A percentile compares a stretch with the other conserved stretches of the same genome.
These are phyloP conservation scores for Aphanomyces invadans DNA, from an alignment of 352 stramenopile species.

Conservation along the genomic window DNA sequence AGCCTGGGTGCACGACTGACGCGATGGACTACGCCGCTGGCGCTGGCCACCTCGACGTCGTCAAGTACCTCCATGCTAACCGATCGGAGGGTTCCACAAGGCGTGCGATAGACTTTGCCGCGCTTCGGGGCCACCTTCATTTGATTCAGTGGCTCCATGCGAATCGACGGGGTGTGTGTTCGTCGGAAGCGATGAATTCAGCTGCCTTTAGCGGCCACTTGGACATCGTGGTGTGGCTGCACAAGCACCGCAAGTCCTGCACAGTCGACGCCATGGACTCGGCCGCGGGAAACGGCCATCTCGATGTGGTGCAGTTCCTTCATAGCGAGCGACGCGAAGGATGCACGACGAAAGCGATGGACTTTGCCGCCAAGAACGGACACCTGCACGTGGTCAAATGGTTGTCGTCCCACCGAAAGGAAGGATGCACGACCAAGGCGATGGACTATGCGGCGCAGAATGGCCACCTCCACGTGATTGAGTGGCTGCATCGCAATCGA, in stretches of 20 bases:
- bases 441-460: slow-evolving; percentile 24
- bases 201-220: slow-evolving; percentile 24
- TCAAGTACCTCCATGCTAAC: slow-evolving; percentile 21
- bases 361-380: slow-evolving; percentile 17
- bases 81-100: slow-evolving; percentile 20
- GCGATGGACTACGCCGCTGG: slow-evolving; percentile 26
- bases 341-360: slow-evolving; percentile 23
- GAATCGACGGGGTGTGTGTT: slow-evolving; percentile 13
- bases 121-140: slow-evolving; percentile 21
- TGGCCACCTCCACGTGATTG: slow-evolving; percentile 16
- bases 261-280: slow-evolving; percentile 22
- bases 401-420: slow-evolving; percentile 17
- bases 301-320: slow-evolving; percentile 21
- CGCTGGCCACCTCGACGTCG: slow-evolving; percentile 19
- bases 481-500: slow-evolving; percentile 22
- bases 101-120: slow-evolving; percentile 25
- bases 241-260: slow-evolving; percentile 17
- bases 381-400: slow-evolving; percentile 23
- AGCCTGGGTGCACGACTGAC: slow-evolving; percentile 18
- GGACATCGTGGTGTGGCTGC: slow-evolving; percentile 23
- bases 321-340: slow-evolving; percentile 15
- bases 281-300: slow-evolving; percentile 22
- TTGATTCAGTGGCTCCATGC: slow-evolving; percentile 23
- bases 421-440: slow-evolving; percentile 12
- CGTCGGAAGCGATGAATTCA: slow-evolving; percentile 22